Evolutionary conservation across 2,329 filamentous ascomycete species (phyloP).

Genomic region (Trichoderma sp.): DNA sequence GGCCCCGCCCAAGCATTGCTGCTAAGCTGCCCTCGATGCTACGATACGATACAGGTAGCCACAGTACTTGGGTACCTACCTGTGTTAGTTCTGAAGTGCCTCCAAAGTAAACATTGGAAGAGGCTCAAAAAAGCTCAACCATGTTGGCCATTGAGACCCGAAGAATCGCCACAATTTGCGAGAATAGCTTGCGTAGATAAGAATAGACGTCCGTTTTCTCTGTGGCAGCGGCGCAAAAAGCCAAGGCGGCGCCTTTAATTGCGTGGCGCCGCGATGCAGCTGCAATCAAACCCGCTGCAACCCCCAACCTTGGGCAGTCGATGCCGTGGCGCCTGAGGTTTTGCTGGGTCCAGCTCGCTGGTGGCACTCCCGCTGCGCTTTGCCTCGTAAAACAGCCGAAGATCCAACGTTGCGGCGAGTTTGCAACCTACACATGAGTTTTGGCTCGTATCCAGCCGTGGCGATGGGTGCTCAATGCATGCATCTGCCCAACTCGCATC

Average conservation of each 20-base stretch:
- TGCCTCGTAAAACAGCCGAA: neutral
- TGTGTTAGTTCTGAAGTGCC: neutral
- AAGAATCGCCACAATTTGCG: neutral
- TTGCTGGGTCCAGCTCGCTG: neutral
- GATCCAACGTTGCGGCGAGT: neutral
- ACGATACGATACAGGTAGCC: neutral
- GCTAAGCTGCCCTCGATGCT: neutral
- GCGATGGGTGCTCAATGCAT: neutral
- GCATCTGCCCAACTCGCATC: neutral
- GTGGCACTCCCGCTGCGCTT: neutral
- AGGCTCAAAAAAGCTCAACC: neutral
- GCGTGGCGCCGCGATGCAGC: slow-evolving; percentile 20
- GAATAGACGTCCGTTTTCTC: neutral
- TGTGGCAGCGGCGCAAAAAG: slow-evolving; percentile 4
- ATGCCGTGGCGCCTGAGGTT: slow-evolving; percentile 5
- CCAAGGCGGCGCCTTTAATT: slow-evolving; percentile 23
- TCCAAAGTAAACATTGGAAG: neutral
- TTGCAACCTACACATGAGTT: neutral
- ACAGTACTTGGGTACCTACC: no score
- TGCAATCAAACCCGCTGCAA: slow-evolving; percentile 18
- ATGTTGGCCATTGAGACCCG: no score
- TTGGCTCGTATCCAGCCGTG: neutral
- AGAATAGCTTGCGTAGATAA: neutral
- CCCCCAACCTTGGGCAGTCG: neutral
- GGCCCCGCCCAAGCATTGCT: slow-evolving; percentile 17